These are phyloP conservation scores for Lentinula edodes DNA, from an alignment of 768 basidiomycete species.

Conservation along the genomic window DNA sequence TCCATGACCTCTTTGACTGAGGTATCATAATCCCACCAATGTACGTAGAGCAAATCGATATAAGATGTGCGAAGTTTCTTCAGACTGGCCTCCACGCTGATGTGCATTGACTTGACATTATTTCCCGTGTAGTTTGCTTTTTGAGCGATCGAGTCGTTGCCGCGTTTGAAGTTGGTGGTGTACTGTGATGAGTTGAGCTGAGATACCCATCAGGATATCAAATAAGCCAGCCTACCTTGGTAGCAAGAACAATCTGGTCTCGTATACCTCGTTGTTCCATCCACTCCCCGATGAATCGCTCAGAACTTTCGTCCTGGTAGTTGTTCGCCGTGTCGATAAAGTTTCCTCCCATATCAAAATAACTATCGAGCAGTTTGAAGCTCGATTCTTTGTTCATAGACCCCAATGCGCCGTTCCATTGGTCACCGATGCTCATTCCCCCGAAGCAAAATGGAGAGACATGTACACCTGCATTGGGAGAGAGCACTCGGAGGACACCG, in stretches of 20 bases:
- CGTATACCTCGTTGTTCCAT: conserved; percentile 37
- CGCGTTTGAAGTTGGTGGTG: conserved; percentile 15
- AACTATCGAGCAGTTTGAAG: conserved; percentile 43
- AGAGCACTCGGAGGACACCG: conserved; percentile 29
- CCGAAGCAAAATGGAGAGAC: conserved; percentile 40
- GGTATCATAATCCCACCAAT: conserved; percentile 46
- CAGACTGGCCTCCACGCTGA: conserved; percentile 15
- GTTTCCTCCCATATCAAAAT: conserved; percentile 39
- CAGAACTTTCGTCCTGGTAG: conserved; percentile 53
- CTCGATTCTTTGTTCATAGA: conserved; percentile 38
- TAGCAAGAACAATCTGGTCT: conserved; percentile 20
- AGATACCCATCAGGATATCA: background rate
- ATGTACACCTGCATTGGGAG: conserved; percentile 29
- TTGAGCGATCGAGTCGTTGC: conserved; percentile 9
- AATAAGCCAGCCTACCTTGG: background rate
- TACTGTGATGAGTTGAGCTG: conserved; percentile 10
- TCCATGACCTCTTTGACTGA: conserved; percentile 43
- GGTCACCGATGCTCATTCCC: conserved; percentile 39
- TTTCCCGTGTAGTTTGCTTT: conserved; percentile 29
- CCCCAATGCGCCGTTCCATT: conserved; percentile 22
- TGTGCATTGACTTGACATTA: conserved; percentile 27
- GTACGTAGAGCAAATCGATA: conserved; percentile 53
- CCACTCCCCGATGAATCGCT: conserved; percentile 51
- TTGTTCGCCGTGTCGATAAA: conserved; percentile 44
- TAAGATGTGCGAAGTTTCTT: conserved; percentile 52